Percentiles rank a stretch among this genome's conserved stretches.
These are phyloP conservation scores for Anethum foeniculum DNA, from an alignment of 140 eudicot species.

Conservation along the genomic window DNA sequence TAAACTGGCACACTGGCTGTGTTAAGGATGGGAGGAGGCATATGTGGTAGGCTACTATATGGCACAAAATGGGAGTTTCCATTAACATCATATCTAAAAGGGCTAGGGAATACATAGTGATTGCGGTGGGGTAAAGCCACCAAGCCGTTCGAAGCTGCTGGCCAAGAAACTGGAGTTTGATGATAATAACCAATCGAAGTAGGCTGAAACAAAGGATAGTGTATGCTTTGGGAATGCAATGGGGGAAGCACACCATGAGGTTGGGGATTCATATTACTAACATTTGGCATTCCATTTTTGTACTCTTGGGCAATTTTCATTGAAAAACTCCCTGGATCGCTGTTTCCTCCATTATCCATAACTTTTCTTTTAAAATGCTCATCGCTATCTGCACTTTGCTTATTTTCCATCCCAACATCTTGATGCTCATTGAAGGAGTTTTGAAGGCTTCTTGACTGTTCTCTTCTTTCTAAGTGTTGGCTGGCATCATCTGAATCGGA, in stretches of 20 bases:
- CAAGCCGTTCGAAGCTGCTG: constrained; percentile 52
- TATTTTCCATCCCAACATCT: constrained; percentile 16
- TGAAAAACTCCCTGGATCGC: constrained; percentile 17
- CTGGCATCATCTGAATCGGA: constrained; percentile 66
- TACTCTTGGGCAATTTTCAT: constrained; percentile 18
- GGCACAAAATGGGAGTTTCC: constrained; percentile 60
- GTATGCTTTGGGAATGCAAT: constrained; percentile 49
- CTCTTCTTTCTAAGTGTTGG: constrained; percentile 60
- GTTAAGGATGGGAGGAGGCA: constrained; percentile 50
- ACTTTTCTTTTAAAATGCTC: constrained; percentile 21
- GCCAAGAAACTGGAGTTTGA: constrained; percentile 71
- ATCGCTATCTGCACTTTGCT: constrained; percentile 14
- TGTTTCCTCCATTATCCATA: constrained; percentile 9
- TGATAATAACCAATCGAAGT: constrained; percentile 70
- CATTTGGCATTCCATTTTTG: constrained; percentile 28
- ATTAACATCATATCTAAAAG: constrained; percentile 50
- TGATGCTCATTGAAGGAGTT: constrained; percentile 13
- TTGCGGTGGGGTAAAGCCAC: constrained; percentile 62
- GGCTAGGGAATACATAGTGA: constrained; percentile 56
- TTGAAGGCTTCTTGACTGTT: constrained; percentile 23
- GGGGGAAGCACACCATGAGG: constrained; percentile 46
- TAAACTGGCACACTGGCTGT: constrained; percentile 52
- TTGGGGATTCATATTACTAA: constrained; percentile 22
- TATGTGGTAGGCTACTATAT: constrained; percentile 54
- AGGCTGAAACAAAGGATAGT: constrained; percentile 66